Evolutionary conservation across 305 asterid genomes (phyloP).

Genomic region (Fraxinus latifolia): DNA sequence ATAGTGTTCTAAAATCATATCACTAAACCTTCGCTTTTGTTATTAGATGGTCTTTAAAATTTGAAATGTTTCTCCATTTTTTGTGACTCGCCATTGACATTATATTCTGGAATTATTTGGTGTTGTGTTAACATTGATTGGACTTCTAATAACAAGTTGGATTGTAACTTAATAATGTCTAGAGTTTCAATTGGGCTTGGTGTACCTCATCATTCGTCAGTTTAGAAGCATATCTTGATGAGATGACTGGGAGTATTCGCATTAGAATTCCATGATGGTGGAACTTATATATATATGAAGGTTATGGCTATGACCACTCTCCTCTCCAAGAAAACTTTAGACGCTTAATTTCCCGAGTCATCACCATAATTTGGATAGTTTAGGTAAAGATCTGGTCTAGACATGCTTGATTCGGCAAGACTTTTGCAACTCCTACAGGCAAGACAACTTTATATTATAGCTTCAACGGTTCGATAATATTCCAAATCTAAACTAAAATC

Average conservation of each 20-base stretch:
- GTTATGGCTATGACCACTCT: background rate
- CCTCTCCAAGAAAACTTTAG: background rate
- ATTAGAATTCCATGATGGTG: background rate
- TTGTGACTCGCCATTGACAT: background rate
- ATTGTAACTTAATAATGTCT: background rate
- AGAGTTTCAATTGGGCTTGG: background rate
- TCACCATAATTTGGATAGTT: background rate
- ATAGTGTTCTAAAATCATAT: background rate
- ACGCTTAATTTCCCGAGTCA: background rate
- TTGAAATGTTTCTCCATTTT: background rate
- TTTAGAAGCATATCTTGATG: background rate
- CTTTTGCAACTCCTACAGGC: background rate
- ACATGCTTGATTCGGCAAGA: background rate
- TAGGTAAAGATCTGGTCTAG: background rate
- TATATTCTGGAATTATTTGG: background rate
- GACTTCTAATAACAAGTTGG: background rate
- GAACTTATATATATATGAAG: background rate
- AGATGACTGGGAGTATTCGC: background rate
- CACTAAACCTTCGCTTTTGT: background rate
- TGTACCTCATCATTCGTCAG: background rate
- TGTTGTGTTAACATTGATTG: background rate
- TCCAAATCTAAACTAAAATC: background rate
- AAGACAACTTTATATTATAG: background rate
- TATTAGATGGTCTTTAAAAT: background rate
- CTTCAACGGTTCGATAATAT: background rate